Evolutionary conservation across 225 moss, liverwort and hornwort species (phyloP), one percentile per base, ranked within the genome.

Genomic region (Rhytidiadelphus loreus): DNA sequence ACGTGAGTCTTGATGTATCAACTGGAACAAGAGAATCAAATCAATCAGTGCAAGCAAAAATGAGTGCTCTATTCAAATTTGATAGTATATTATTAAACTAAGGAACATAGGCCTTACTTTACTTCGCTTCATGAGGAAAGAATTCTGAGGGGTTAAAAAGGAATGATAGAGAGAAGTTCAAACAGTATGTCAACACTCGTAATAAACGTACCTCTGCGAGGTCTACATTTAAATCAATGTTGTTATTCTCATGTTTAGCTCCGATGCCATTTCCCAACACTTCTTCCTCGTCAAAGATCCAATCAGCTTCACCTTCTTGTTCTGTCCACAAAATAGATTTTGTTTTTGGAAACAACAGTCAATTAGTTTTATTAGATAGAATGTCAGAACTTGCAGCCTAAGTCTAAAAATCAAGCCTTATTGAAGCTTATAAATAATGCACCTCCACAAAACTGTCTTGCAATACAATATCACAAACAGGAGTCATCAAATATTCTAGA

Each of bases 261-360:
- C 95, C 94, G 64, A 95, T 94, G 84, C 91, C 95, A 93, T 90
- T 92, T 78, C 90, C 93, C 87, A 99, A 59, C n/a, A 97, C 98
- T 89, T 97, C 97, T 64, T 96, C 91, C 89, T 93, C 95, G 79
- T 98, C 97, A 83, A 95, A 98, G 88, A 94, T 95, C 97, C 97
- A 98, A 59, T 99, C 98, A 76, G 94, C 98, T 94, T 99, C 96
- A 64, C 98, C 97, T 94, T 99, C 98, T 99, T 97, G 97, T 90
- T 96, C 97, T 98, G 95, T 88, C 53, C 81, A 76, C 89, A 81
- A 35, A 22, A 70, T 41, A 88, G 50, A 69, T 56, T 56, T 56
- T 33, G 9, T 23, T 18, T 32, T 65, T 12, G 20, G 26, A 71
- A 86, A 78, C 65, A 66, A 88, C 52, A 89, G 73, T 76, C 55